Conservation (phyloP, 2,329 filamentous ascomycete species). For the Alternaria conjuncta region DNA sequence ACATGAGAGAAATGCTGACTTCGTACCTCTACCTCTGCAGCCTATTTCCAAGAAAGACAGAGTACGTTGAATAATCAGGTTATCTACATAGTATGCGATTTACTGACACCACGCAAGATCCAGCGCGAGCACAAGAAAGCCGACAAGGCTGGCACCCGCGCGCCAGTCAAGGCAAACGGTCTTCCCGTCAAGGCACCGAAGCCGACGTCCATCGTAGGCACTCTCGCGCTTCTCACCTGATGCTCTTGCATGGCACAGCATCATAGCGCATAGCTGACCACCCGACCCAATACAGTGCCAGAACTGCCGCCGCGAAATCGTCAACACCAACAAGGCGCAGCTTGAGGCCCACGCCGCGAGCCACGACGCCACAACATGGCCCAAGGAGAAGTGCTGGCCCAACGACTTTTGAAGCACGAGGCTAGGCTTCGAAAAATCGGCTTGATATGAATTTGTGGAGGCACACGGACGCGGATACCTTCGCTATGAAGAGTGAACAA, state of each 20-base stretch:
- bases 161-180: constrained; percentile 62
- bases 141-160: constrained; percentile 61
- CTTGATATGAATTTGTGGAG: not conserved
- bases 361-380: constrained; percentile 58
- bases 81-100: too few relatives aligned
- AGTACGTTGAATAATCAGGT: constrained; percentile 27
- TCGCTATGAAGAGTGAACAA: not conserved
- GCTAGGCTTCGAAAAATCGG: too few relatives aligned
- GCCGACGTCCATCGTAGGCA: constrained; percentile 57
- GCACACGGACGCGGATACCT: not conserved
- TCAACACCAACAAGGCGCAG: constrained; percentile 60
- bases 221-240: constrained; percentile 1
- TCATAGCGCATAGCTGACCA: not conserved
- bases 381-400: constrained; percentile 66
- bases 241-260: constrained; percentile 2
- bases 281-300: constrained; percentile 50
- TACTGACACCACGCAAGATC: constrained; percentile 47
- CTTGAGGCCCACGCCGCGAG: constrained; percentile 61
- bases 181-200: constrained; percentile 62
- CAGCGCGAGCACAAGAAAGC: constrained; percentile 62
- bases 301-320: constrained; percentile 60
- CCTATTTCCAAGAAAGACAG: constrained; percentile 59
- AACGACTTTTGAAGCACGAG: constrained; percentile 48
- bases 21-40: too few relatives aligned
- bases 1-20: too few relatives aligned